A percentile compares a stretch with the other conserved stretches of the same genome.
phyloP scores from a whole-genome alignment of 805 yeast species.

The Cyberlindnera samutprakarnensis region DNA sequence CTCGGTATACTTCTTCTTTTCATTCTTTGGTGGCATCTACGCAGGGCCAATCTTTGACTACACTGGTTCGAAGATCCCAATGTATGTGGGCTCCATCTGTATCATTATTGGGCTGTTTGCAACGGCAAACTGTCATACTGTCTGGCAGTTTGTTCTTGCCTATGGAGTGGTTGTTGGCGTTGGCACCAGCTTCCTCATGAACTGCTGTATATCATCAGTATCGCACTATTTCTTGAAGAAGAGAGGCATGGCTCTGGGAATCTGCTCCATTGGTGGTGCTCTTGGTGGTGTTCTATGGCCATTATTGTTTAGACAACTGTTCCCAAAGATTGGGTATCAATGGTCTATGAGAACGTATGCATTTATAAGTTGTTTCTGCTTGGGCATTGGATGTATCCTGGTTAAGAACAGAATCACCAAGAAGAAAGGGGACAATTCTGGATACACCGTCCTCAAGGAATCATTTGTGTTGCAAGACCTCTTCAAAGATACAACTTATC shows the following conservation, averaged over 20 bases:
- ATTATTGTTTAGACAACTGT: constrained; percentile 31
- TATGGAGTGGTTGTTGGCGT: constrained; percentile 40
- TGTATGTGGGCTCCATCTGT: constrained; percentile 37
- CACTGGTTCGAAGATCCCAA: constrained; percentile 41
- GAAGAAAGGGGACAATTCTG: constrained; percentile 1
- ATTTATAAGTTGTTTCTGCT: constrained; percentile 25
- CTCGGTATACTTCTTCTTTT: constrained; percentile 23
- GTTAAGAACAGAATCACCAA: constrained; percentile 29
- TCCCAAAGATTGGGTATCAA: constrained; percentile 34
- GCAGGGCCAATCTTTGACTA: constrained; percentile 48
- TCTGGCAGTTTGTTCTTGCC: constrained; percentile 43
- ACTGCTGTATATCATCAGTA: constrained; percentile 34
- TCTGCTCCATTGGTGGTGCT: constrained; percentile 40
- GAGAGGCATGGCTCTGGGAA: constrained; percentile 35
- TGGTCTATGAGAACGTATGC: constrained; percentile 46
- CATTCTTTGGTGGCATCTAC: constrained; percentile 26
- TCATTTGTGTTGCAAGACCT: constrained; percentile 8
- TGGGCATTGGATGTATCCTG: constrained; percentile 26
- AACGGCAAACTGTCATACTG: constrained; percentile 32
- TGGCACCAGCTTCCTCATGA: constrained; percentile 38
- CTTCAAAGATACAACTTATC: constrained; percentile 26
- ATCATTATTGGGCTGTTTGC: constrained; percentile 36
- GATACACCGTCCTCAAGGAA: constrained; percentile 2
- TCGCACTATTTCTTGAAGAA: constrained; percentile 35
- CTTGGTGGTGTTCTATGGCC: constrained; percentile 42